These are phyloP conservation scores for Ploettnerulaceae sp. DNA, from an alignment of 2,329 filamentous ascomycete genomes.

Conservation along the genomic window DNA sequence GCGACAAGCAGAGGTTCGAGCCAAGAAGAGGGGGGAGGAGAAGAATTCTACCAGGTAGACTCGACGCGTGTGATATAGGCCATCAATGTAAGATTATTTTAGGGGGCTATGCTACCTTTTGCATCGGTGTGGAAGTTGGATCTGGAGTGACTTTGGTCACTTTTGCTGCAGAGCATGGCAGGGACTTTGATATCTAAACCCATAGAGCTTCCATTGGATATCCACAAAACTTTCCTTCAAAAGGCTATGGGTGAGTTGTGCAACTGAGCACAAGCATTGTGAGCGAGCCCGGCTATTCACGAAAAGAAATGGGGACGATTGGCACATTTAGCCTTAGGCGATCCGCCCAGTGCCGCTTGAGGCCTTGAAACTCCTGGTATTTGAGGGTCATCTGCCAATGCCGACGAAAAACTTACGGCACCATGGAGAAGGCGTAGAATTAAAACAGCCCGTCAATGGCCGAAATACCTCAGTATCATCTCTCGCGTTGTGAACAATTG, in stretches of 20 bases:
- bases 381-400: constrained; percentile 8
- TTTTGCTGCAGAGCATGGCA: constrained; percentile 2
- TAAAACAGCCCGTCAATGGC: constrained; percentile 6
- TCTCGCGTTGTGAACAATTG: background rate
- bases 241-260: constrained; percentile 15
- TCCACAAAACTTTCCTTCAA: constrained; percentile 12
- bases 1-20: constrained; percentile 76
- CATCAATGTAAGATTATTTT: constrained; percentile 27
- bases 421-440: constrained; percentile 1
- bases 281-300: background rate
- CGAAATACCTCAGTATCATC: constrained; percentile 19
- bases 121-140: constrained; percentile 19
- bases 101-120: too few species aligned
- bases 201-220: constrained; percentile 1
- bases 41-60: constrained; percentile 40
- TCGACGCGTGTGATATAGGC: constrained; percentile 15
- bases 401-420: constrained; percentile 6
- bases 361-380: too few species aligned
- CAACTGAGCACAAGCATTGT: background rate
- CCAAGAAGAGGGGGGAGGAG: constrained; percentile 76
- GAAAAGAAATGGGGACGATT: background rate
- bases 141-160: background rate
- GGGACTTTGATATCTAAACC: constrained; percentile 1
- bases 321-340: background rate
- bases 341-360: background rate